phyloP scores from a whole-genome alignment of 768 basidiomycete genomes.

The Lactarius deliciosus region DNA sequence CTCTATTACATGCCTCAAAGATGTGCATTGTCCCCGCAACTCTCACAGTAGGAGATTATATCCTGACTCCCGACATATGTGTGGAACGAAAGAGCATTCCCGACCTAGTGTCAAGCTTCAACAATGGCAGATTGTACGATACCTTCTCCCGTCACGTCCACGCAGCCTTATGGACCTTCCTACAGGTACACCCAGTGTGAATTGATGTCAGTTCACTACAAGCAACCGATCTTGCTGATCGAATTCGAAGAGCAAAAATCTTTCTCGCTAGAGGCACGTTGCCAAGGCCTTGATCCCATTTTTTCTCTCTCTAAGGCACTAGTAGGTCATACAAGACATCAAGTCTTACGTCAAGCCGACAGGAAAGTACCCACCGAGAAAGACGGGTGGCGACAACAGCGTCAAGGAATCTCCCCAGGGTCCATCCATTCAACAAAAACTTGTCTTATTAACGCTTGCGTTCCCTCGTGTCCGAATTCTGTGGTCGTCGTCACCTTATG shows the following conservation, averaged over 20 bases:
- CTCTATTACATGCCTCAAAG: constrained; percentile 79
- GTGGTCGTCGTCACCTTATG: constrained; percentile 96
- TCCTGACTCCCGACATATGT: constrained; percentile 91
- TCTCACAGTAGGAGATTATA: constrained; percentile 93
- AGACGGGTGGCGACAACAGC: constrained; percentile 38
- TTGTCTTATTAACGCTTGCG: constrained; percentile 83
- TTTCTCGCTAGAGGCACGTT: constrained; percentile 79
- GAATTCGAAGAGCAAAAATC: constrained; percentile 98
- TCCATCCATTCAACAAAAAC: constrained; percentile 81
- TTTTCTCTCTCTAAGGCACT: neutral
- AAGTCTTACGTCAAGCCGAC: constrained; percentile 66
- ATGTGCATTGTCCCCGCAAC: constrained; percentile 87
- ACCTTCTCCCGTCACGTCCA: neutral
- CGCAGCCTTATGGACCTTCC: neutral
- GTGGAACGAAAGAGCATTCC: constrained; percentile 95
- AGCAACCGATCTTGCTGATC: constrained; percentile 87
- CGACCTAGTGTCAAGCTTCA: constrained; percentile 91
- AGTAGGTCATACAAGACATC: constrained; percentile 59
- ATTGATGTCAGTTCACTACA: constrained; percentile 94
- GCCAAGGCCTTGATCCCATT: neutral
- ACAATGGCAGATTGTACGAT: constrained; percentile 85
- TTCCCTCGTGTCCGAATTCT: constrained; percentile 93
- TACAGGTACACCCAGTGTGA: constrained; percentile 94
- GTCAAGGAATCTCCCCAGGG: constrained; percentile 40
- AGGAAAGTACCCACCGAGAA: constrained; percentile 56